Evolutionary conservation across 768 basidiomycete genomes (phyloP).

Genomic region (Suillus weaverae): DNA sequence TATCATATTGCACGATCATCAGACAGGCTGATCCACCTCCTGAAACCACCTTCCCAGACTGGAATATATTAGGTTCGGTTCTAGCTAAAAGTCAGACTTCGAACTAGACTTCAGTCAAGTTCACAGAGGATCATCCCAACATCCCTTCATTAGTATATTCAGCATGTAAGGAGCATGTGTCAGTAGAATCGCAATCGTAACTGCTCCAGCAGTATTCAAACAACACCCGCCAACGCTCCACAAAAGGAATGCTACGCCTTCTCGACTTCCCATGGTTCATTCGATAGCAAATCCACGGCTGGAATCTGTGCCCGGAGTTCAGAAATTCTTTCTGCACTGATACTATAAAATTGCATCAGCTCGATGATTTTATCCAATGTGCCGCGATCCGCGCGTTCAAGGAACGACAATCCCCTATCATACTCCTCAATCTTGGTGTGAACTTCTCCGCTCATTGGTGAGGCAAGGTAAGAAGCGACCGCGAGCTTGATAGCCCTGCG

Average conservation of each 20-base stretch:
- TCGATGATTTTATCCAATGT: background rate
- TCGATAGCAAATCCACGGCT: background rate
- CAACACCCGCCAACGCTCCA: background rate
- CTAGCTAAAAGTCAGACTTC: too few relatives aligned
- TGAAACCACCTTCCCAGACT: too few relatives aligned
- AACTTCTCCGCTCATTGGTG: background rate
- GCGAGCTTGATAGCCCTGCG: background rate
- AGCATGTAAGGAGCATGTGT: too few relatives aligned
- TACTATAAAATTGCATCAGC: background rate
- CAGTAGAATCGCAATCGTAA: too few relatives aligned
- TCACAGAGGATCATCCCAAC: too few relatives aligned
- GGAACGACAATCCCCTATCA: background rate
- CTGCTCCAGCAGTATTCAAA: too few relatives aligned
- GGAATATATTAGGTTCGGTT: too few relatives aligned
- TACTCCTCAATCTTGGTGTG: background rate
- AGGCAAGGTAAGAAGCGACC: background rate
- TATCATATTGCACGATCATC: too few relatives aligned
- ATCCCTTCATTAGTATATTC: too few relatives aligned
- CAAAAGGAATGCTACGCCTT: background rate
- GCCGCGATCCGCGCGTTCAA: background rate
- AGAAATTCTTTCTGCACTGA: background rate
- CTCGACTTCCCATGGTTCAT: background rate
- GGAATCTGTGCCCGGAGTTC: background rate
- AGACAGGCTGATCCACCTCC: too few relatives aligned
- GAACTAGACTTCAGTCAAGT: too few relatives aligned